These are phyloP conservation scores for Claviceps pusilla DNA, from an alignment of 2,329 filamentous ascomycete species.

Conservation along the genomic window DNA sequence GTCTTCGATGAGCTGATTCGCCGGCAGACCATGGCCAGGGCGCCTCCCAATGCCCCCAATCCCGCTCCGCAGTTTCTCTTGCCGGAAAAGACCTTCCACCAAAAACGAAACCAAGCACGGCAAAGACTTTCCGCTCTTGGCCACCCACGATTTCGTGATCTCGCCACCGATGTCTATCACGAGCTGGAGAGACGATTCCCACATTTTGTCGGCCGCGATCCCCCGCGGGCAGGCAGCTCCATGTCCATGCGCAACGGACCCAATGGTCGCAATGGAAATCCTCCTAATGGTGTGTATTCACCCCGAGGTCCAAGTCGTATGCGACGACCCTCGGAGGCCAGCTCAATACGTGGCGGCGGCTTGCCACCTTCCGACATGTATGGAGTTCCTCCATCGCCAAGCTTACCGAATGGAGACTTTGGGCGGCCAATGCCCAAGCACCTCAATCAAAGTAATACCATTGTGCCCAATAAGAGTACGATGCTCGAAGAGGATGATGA, in stretches of 20 bases:
- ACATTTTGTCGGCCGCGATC: constrained; percentile 55
- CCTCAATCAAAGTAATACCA: constrained; percentile 78
- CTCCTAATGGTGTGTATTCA: constrained; percentile 37
- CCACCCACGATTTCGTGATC: constrained; percentile 71
- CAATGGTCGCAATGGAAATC: constrained; percentile 46
- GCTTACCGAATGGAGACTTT: constrained; percentile 45
- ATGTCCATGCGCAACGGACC: constrained; percentile 44
- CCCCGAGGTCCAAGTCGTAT: constrained; percentile 38
- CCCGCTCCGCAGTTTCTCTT: constrained; percentile 57
- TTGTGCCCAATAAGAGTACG: constrained; percentile 93
- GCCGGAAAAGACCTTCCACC: constrained; percentile 82
- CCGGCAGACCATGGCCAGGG: constrained; percentile 54
- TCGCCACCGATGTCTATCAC: constrained; percentile 91
- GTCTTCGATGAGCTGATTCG: constrained; percentile 90
- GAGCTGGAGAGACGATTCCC: constrained; percentile 87
- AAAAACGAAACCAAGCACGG: constrained; percentile 93
- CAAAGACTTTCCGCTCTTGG: constrained; percentile 87
- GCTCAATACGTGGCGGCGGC: constrained; percentile 37
- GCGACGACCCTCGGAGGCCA: constrained; percentile 46
- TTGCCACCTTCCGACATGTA: constrained; percentile 29
- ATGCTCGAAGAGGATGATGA: constrained; percentile 94
- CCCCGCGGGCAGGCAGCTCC: constrained; percentile 54
- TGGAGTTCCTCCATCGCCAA: constrained; percentile 44
- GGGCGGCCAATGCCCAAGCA: constrained; percentile 73
- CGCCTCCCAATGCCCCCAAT: constrained; percentile 34